Evolutionary conservation across 2,329 filamentous ascomycete species (phyloP), one percentile per base, ranked within the genome.

Genomic region (Talaromyces pinophilus): DNA sequence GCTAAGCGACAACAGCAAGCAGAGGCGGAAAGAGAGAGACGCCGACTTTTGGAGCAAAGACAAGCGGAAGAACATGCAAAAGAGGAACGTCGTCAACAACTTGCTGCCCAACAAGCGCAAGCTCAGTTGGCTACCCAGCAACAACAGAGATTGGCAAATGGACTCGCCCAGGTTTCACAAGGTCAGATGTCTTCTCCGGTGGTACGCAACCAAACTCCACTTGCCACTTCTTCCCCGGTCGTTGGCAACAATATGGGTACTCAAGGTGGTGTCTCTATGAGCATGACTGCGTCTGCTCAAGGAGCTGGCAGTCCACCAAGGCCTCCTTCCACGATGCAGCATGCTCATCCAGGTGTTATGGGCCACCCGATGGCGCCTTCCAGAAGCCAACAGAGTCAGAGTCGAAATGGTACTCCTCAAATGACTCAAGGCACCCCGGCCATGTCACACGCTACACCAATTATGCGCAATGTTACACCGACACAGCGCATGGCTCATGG

Each of bases 131-230:
- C 78, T 42, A 77, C 77, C 40, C 74, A 75, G 69, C 82, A 81
- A 42, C 83, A 84, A 69, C 84, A 85, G 60, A 79, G 84, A 30
- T 86, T 85, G 75, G 76, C 78, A 59, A 81, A 79, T 67, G 76
- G 74, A 10, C 71, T 78, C 40, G 73, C 70, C 35, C 65, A 70
- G 28, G 71, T 69, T 40, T 71, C 75, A 13, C 81, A 82, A 71
- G 78, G 74, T 15, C 80, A 79, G 66, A 79, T 81, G 62, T 81
- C 81, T 11, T 83, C 82, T 22, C 82, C 82, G 0, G 73, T 83
- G 61, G 76, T 82, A 67, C 79, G 82, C 61, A 80, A 82, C 65
- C 78, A 79, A 65, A 83, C 82, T 22, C 81, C 82, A 28, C 80
- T 80, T 67, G 76, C 72, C 62, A 78, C 73, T 42, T 82, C 82